Evolutionary conservation across 1,284 basidiomycete species (phyloP).

Genomic region (Laetiporus sulphureus): DNA sequence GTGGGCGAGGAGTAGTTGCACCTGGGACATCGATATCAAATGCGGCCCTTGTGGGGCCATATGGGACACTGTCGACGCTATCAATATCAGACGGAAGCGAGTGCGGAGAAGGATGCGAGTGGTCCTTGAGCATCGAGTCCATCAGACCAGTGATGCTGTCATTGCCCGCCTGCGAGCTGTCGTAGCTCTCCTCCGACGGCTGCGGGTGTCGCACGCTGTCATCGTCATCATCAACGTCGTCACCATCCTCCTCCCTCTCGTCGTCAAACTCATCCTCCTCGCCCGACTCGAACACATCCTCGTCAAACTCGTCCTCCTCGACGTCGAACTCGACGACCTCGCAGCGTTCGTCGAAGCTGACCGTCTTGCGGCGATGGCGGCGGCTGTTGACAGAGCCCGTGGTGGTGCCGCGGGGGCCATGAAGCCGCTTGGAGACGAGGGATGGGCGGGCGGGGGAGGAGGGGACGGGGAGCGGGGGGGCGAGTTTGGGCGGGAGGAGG

Average conservation of each 20-base stretch:
- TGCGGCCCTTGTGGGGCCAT: conserved; percentile 61
- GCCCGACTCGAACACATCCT: conserved; percentile 22
- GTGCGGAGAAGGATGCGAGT: conserved; percentile 21
- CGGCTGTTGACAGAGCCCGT: conserved; percentile 34
- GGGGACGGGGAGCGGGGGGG: conserved; percentile 18
- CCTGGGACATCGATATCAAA: too few species aligned
- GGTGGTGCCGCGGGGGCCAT: conserved; percentile 71
- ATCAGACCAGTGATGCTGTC: conserved; percentile 57
- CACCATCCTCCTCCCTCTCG: conserved; percentile 43
- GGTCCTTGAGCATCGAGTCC: conserved; percentile 47
- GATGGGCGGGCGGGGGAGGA: conserved; percentile 62
- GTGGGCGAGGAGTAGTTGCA: too few species aligned
- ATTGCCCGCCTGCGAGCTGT: conserved; percentile 33
- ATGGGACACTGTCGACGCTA: conserved; percentile 58
- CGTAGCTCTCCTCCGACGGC: conserved; percentile 6
- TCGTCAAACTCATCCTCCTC: conserved; percentile 33
- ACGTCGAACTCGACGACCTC: conserved; percentile 85
- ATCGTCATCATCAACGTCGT: conserved; percentile 7
- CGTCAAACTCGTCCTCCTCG: conserved; percentile 37
- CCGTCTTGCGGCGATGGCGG: conserved; percentile 66
- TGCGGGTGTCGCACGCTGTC: not conserved
- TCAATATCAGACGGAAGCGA: conserved; percentile 35
- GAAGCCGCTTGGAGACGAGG: conserved; percentile 74
- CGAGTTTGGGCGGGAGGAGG: conserved; percentile 18
- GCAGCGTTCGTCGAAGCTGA: conserved; percentile 81